These are phyloP conservation scores for Colletotrichum gigasporum DNA, from an alignment of 2,329 filamentous ascomycete genomes.

Conservation along the genomic window DNA sequence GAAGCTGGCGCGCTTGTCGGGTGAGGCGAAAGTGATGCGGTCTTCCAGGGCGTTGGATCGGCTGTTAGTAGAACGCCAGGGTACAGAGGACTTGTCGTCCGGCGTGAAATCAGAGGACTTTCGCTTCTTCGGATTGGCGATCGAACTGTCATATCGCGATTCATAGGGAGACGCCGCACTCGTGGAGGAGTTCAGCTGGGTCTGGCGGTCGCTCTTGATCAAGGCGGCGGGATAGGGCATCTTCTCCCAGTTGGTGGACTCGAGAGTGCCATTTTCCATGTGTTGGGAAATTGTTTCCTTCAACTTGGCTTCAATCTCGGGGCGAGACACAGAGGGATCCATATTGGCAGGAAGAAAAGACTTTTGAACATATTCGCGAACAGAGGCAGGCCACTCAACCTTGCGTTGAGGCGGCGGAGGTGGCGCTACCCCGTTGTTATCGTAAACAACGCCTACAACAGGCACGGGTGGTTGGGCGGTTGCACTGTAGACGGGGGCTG, in stretches of 20 bases:
- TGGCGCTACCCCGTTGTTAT: conserved; percentile 9
- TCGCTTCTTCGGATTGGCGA: conserved; percentile 74
- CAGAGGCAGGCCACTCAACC: conserved; percentile 82
- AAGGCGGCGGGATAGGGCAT: conserved; percentile 88
- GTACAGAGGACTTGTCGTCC: conserved; percentile 65
- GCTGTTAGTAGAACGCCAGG: conserved; percentile 79
- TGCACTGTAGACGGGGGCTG: conserved; percentile 31
- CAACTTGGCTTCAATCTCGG: conserved; percentile 85
- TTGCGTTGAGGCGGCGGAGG: conserved; percentile 57
- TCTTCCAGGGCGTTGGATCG: conserved; percentile 69
- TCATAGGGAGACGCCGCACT: conserved; percentile 35
- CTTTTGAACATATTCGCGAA: conserved; percentile 88
- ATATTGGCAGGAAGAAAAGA: conserved; percentile 83
- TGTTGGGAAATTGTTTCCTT: conserved; percentile 87
- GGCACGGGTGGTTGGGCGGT: conserved; percentile 35
- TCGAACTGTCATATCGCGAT: conserved; percentile 34
- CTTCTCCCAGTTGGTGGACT: conserved; percentile 81
- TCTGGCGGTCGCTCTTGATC: conserved; percentile 75
- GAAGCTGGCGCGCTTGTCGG: conserved; percentile 55
- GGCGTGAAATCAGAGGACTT: conserved; percentile 76
- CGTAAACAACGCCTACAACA: conserved; percentile 31
- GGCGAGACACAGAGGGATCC: conserved; percentile 66
- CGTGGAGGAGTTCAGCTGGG: conserved; percentile 52
- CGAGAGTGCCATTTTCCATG: conserved; percentile 77
- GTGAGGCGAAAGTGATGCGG: conserved; percentile 73